A percentile compares a stretch with the other conserved stretches of the same genome.
Conservation (phyloP, 2,329 filamentous ascomycete genomes). For the Alternaria metachromatica region DNA sequence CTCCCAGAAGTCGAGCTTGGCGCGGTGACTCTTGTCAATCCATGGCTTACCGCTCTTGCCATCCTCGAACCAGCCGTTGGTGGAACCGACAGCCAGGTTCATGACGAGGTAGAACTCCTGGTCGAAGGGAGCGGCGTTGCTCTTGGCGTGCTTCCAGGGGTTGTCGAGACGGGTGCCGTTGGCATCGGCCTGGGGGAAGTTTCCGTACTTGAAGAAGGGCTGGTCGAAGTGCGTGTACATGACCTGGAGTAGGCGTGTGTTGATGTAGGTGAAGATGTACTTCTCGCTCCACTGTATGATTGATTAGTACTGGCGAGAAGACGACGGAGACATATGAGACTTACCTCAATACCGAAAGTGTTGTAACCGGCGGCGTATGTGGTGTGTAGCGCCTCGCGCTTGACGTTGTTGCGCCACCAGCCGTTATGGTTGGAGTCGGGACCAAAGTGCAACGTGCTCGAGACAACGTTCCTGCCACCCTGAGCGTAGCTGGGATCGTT, state of each 20-base stretch:
- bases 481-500: constrained; percentile 80
- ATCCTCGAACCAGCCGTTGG: constrained; percentile 85
- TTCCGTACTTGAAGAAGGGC: constrained; percentile 71
- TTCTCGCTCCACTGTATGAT: constrained; percentile 73
- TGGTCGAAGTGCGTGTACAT: constrained; percentile 76
- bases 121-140: constrained; percentile 74
- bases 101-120: constrained; percentile 77
- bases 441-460: constrained; percentile 83
- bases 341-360: constrained; percentile 74
- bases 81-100: constrained; percentile 77
- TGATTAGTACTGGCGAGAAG: constrained; percentile 5
- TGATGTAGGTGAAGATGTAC: constrained; percentile 86
- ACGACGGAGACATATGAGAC: not conserved
- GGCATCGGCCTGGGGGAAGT: constrained; percentile 67
- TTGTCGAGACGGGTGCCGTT: constrained; percentile 72
- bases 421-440: constrained; percentile 74
- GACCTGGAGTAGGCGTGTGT: constrained; percentile 79
- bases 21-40: constrained; percentile 71
- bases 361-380: constrained; percentile 74
- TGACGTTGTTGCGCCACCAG: constrained; percentile 85
- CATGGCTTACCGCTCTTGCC: constrained; percentile 76
- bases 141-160: constrained; percentile 68
- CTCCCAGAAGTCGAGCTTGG: constrained; percentile 79
- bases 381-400: constrained; percentile 75
- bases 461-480: constrained; percentile 82